Evolutionary conservation across 495 filamentous ascomycete species (phyloP).

Genomic region (Acidomyces sp.): DNA sequence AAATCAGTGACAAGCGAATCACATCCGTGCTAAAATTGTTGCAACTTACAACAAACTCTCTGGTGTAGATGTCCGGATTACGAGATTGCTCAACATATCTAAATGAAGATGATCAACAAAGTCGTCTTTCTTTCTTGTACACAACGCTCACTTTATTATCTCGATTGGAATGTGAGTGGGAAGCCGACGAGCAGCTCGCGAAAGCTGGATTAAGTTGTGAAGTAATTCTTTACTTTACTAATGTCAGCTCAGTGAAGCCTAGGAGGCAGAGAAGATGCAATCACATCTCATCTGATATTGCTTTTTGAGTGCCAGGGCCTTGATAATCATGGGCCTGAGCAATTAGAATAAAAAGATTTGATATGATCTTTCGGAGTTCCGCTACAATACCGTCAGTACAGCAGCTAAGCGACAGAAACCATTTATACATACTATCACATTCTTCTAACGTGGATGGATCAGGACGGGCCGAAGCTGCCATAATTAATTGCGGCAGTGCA

Average conservation of each 20-base stretch:
- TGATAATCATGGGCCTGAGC: constrained; percentile 61
- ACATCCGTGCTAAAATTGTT: too few species aligned
- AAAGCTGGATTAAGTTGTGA: constrained; percentile 35
- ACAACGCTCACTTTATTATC: too few species aligned
- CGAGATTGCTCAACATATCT: constrained; percentile 85
- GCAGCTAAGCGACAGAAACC: not conserved
- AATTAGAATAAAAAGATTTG: constrained; percentile 73
- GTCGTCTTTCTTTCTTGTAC: too few species aligned
- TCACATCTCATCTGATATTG: constrained; percentile 53
- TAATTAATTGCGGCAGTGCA: too few species aligned
- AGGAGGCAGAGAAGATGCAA: constrained; percentile 18
- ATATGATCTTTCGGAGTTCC: constrained; percentile 46
- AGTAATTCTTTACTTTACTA: constrained; percentile 19
- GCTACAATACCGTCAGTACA: constrained; percentile 4
- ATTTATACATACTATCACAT: constrained; percentile 36
- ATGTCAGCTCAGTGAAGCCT: constrained; percentile 30
- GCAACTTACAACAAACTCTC: constrained; percentile 66
- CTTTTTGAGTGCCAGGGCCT: constrained; percentile 46
- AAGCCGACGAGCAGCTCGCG: constrained; percentile 34
- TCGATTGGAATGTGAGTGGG: constrained; percentile 57
- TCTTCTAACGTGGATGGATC: constrained; percentile 34
- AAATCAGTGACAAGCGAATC: not conserved
- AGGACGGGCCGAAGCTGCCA: too few species aligned
- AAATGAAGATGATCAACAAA: too few species aligned
- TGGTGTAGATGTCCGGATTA: constrained; percentile 96